Base-by-base conservation (phyloP, 345 rosid species). In the Clarkia xantiana region DNA sequence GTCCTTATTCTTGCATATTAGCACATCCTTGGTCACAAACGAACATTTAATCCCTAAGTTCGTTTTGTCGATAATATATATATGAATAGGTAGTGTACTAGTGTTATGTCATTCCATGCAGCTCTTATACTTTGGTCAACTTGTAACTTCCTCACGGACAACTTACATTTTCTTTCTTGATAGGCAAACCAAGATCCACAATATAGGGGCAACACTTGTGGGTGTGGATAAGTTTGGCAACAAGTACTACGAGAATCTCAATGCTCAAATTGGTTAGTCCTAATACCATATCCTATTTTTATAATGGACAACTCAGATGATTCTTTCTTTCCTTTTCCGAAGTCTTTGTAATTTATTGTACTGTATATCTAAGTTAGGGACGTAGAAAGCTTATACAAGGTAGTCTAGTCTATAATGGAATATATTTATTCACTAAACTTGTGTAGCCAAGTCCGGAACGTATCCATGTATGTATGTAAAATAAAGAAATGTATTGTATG, bases 121-220 rank as follows among this genome's bases (percentile, higher is more conserved):
- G 9, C 14, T 8, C 10, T 49, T 18, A 18, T 0, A n/a, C n/a
- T n/a, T 6, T 38, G 39, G 38, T 53, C 43, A 14, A 36, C 17
- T 29, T 51, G 44, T 11, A n/a, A 3, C 51, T 15, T 61, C 43
- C 47, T 9, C 58, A 11, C 44, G 44, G n/a, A 17, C 6, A 7
- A 38, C 14, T 14, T 19, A 9, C 60, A 53, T 57, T 44, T 46
- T 62, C 57, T 38, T 54, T 51, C 68, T 55, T 62, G 60, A 4
- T 50, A 91, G 98, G 87, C 94, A 91, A 76, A 91, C 98, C 57
- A 91, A 86, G 59, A 68, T 91, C 61, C 98, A 91, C 69, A 78
- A 74, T 58, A 75, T 80, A 42, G 96, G 98, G 55, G 96, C 90
- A 40, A 78, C 74, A 3, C 74, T 84, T 51, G 78, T 84, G 50